Evolutionary conservation across 2,329 filamentous ascomycete species (phyloP).

Genomic region (Colletotrichum lentis): DNA sequence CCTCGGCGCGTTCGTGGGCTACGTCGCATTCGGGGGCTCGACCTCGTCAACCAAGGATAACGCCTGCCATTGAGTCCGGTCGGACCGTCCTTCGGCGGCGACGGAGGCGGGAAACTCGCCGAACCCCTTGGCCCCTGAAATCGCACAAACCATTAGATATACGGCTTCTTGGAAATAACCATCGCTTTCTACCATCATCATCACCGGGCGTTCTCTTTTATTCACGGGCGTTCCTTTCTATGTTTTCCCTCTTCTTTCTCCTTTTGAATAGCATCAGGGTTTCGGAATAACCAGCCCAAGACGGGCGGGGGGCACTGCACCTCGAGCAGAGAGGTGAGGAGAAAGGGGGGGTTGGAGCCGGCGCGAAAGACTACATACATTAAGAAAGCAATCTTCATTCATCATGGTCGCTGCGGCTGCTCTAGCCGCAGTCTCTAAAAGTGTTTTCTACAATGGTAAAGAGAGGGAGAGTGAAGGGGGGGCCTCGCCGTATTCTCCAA

Average conservation of each 20-base stretch:
- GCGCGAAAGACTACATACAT: neutral
- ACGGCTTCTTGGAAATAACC: neutral
- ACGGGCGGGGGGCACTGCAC: neutral
- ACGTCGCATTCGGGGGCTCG: conserved; percentile 78
- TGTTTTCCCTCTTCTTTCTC: no score
- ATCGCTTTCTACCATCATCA: neutral
- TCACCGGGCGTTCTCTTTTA: conserved; percentile 3
- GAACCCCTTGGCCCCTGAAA: neutral
- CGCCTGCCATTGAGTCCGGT: conserved; percentile 80
- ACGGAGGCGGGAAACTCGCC: neutral
- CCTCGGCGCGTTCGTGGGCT: conserved; percentile 87
- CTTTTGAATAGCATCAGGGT: conserved; percentile 3
- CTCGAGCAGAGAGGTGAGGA: neutral
- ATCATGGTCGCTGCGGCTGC: conserved; percentile 23
- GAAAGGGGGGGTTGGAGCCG: neutral
- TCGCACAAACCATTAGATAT: neutral
- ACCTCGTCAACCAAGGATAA: conserved; percentile 81
- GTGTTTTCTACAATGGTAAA: conserved; percentile 13
- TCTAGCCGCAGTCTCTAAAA: conserved; percentile 25
- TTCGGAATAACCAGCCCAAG: neutral
- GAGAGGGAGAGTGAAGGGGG: no score
- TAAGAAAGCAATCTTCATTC: conserved; percentile 17
- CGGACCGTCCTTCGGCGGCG: neutral
- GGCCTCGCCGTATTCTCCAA: no score
- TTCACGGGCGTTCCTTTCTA: neutral